These are phyloP conservation scores for Theileria annulata DNA, from an alignment of 169 alveolate genomes.

Conservation along the genomic window DNA sequence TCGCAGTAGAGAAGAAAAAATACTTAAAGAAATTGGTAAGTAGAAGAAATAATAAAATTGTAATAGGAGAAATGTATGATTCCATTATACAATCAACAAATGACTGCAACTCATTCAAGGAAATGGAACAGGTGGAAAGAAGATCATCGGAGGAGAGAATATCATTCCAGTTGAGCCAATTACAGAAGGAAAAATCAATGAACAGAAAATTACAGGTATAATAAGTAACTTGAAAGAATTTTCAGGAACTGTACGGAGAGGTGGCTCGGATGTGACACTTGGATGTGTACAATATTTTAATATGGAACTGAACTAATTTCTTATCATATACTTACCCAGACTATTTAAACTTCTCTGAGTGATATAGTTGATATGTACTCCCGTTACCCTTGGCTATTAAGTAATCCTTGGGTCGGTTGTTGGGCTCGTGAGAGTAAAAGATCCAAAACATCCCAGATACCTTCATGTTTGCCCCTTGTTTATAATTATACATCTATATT, in stretches of 20 bases:
- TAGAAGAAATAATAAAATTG: neutral
- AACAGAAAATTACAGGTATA: slow-evolving; percentile 45
- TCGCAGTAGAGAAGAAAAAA: slow-evolving; percentile 25
- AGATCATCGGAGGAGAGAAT: slow-evolving; percentile 38
- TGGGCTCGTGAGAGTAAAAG: neutral
- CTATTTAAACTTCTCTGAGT: too few relatives aligned
- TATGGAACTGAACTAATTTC: too few relatives aligned
- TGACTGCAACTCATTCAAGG: slow-evolving; percentile 25
- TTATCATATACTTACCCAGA: too few relatives aligned
- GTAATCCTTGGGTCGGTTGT: slow-evolving; percentile 2
- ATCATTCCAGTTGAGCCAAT: slow-evolving; percentile 21
- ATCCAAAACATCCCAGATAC: neutral
- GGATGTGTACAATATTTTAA: slow-evolving; percentile 1
- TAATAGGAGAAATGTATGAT: slow-evolving; percentile 40
- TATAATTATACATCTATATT: slow-evolving; percentile 5
- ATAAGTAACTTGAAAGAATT: neutral
- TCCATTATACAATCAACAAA: slow-evolving; percentile 2
- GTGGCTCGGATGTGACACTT: neutral
- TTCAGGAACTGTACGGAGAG: slow-evolving; percentile 6
- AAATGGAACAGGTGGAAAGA: slow-evolving; percentile 34
- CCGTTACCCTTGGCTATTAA: neutral
- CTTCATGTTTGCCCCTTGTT: neutral
- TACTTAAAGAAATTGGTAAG: slow-evolving; percentile 45
- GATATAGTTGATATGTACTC: too few relatives aligned
- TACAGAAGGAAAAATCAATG: slow-evolving; percentile 42